A percentile compares a stretch with the other conserved stretches of the same genome.
phyloP scores from a whole-genome alignment of 768 basidiomycete species.

The Auricularia heimuer region DNA sequence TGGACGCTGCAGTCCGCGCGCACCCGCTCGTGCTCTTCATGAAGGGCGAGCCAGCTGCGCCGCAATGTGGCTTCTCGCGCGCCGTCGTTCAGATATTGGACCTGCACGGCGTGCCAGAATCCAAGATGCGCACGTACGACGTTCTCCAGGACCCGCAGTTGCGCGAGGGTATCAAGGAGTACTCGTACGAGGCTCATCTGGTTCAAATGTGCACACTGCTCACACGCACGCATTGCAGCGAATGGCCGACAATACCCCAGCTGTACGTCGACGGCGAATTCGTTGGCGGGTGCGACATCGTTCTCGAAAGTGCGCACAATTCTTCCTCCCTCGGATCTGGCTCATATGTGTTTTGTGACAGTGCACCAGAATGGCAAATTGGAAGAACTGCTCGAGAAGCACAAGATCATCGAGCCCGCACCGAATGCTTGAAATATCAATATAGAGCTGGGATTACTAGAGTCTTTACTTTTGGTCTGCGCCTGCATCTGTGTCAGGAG shows the following conservation, averaged over 20 bases:
- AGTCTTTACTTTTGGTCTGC: not conserved
- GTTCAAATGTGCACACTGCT: not conserved
- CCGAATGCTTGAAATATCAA: not conserved
- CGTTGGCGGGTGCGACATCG: conserved; percentile 92
- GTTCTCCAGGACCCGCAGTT: conserved; percentile 81
- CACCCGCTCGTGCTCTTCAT: conserved; percentile 92
- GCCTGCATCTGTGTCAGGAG: not conserved
- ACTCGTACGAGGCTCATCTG: conserved; percentile 59
- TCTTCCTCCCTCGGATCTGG: not conserved
- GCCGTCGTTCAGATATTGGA: conserved; percentile 88
- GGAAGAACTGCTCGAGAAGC: conserved; percentile 66
- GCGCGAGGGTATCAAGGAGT: conserved; percentile 84
- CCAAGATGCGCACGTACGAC: conserved; percentile 85
- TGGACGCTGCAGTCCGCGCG: conserved; percentile 63
- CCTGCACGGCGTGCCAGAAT: conserved; percentile 64
- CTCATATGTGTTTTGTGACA: conserved; percentile 20
- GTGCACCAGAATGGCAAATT: conserved; percentile 98
- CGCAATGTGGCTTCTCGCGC: conserved; percentile 93
- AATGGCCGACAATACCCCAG: conserved; percentile 98
- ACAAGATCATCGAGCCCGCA: conserved; percentile 52
- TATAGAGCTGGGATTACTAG: not conserved
- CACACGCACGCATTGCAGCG: conserved; percentile 34
- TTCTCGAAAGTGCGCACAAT: conserved; percentile 63
- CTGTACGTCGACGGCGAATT: conserved; percentile 93
- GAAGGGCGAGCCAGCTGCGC: conserved; percentile 84